A percentile compares a stretch with the other conserved stretches of the same genome.
These are phyloP conservation scores for Austropuccinia psidii DNA, from an alignment of 1,284 basidiomycete species.

Conservation along the genomic window DNA sequence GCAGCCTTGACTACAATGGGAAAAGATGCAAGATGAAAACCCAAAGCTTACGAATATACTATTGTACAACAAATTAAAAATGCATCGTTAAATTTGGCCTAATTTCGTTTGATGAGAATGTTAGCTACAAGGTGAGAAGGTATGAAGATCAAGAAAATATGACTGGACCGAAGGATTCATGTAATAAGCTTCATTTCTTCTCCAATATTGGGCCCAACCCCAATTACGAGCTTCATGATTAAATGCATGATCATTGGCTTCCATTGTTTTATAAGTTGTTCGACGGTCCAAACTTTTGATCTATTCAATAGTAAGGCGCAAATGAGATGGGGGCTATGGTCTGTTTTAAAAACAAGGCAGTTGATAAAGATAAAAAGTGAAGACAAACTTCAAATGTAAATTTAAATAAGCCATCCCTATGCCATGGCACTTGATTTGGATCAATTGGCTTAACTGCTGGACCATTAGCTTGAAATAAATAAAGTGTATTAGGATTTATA, in stretches of 20 bases:
- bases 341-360: too few species aligned
- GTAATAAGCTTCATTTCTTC: slow-evolving; percentile 35
- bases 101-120: background rate
- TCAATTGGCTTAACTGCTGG: slow-evolving; percentile 6
- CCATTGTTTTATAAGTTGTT: slow-evolving; percentile 44
- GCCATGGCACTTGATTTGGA: slow-evolving; percentile 40
- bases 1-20: background rate
- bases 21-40: background rate
- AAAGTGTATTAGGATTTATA: background rate
- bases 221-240: slow-evolving; percentile 48
- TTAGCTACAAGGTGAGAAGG: background rate
- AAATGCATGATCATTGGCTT: slow-evolving; percentile 49
- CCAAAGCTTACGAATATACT: slow-evolving; percentile 41
- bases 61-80: slow-evolving; percentile 49
- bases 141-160: background rate
- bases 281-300: slow-evolving; percentile 39
- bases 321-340: slow-evolving; percentile 31
- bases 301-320: slow-evolving; percentile 14
- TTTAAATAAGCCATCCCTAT: slow-evolving; percentile 43
- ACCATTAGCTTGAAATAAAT: slow-evolving; percentile 16
- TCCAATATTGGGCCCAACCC: slow-evolving; percentile 42
- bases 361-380: background rate
- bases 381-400: slow-evolving; percentile 43
- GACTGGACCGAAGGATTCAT: slow-evolving; percentile 20
- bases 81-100: slow-evolving; percentile 43